Evolutionary conservation across 2,329 filamentous ascomycete genomes (phyloP).

Genomic region (Exophiala oligosperma): DNA sequence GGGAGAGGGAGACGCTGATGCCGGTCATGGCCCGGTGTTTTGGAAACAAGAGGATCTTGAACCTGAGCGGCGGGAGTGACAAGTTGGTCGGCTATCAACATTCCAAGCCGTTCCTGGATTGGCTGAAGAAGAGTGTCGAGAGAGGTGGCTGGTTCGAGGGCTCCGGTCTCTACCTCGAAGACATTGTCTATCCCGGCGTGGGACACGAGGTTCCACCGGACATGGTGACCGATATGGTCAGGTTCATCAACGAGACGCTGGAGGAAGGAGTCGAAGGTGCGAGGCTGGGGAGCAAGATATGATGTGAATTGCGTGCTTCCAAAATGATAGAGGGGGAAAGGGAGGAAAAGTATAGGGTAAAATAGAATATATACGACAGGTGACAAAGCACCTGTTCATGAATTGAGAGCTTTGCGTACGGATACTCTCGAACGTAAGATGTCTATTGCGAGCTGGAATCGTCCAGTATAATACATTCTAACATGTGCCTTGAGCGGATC

Average conservation of each 20-base stretch:
- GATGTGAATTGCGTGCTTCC: neutral
- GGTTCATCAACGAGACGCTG: conserved; percentile 52
- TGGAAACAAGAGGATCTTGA: conserved; percentile 56
- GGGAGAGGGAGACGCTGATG: conserved; percentile 45
- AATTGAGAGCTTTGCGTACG: too few relatives aligned
- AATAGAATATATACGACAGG: too few relatives aligned
- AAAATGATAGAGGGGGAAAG: too few relatives aligned
- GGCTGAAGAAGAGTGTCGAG: conserved; percentile 51
- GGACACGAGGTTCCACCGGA: conserved; percentile 59
- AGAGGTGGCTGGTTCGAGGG: conserved; percentile 51
- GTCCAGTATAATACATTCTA: neutral
- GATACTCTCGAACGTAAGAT: too few relatives aligned
- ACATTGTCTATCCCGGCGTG: conserved; percentile 57
- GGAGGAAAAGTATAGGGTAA: too few relatives aligned
- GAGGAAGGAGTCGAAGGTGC: conserved; percentile 20
- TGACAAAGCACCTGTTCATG: too few relatives aligned
- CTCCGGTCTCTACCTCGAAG: conserved; percentile 54
- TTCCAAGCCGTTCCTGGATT: conserved; percentile 56
- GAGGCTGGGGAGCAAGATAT: conserved; percentile 22
- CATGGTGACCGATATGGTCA: conserved; percentile 58
- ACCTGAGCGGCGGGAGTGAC: conserved; percentile 56
- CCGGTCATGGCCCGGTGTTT: conserved; percentile 44
- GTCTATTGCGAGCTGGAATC: too few relatives aligned
- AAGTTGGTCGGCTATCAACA: conserved; percentile 62
- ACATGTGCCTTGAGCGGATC: neutral